A percentile compares a stretch with the other conserved stretches of the same genome.
phyloP scores from a whole-genome alignment of 768 basidiomycete species.

The Suillus tomentosus region DNA sequence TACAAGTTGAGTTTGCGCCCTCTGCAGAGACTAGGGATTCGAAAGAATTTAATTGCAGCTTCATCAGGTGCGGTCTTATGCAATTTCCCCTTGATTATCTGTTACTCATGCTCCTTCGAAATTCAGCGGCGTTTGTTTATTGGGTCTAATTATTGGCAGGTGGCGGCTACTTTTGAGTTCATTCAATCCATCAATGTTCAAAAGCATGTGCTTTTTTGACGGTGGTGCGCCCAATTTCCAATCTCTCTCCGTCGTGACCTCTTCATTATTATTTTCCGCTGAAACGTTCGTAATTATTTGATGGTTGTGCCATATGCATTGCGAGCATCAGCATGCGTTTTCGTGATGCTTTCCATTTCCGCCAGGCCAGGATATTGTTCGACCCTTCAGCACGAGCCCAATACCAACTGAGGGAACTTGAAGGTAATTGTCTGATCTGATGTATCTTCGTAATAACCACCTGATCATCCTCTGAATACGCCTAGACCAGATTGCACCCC shows the following conservation, averaged over 20 bases:
- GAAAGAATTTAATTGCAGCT: not conserved
- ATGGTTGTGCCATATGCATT: conserved; percentile 7
- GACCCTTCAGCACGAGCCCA: conserved; percentile 4
- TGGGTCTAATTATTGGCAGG: conserved; percentile 1
- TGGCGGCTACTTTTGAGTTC: conserved; percentile 4
- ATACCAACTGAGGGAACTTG: not conserved
- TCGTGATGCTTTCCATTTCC: conserved; percentile 9
- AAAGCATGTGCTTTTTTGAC: conserved; percentile 1
- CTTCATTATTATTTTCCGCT: conserved; percentile 7
- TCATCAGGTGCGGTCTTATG: conserved; percentile 1
- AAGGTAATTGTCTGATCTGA: not conserved
- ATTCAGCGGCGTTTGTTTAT: conserved; percentile 2
- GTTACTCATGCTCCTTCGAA: not conserved
- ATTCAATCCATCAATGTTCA: conserved; percentile 1
- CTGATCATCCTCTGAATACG: not conserved
- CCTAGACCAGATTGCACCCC: not conserved
- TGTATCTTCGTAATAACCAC: not conserved
- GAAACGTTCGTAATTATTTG: conserved; percentile 7
- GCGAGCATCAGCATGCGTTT: conserved; percentile 10
- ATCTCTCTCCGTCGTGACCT: conserved; percentile 2
- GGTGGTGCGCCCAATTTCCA: conserved; percentile 9
- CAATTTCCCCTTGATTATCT: not conserved
- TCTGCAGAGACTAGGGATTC: not conserved
- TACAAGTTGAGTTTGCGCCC: conserved; percentile 6
- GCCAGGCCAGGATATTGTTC: not conserved